Percentiles rank a stretch among this genome's conserved stretches.
Evolutionary conservation across 2,329 filamentous ascomycete species (phyloP).

Genomic region (Epichloe sibirici): DNA sequence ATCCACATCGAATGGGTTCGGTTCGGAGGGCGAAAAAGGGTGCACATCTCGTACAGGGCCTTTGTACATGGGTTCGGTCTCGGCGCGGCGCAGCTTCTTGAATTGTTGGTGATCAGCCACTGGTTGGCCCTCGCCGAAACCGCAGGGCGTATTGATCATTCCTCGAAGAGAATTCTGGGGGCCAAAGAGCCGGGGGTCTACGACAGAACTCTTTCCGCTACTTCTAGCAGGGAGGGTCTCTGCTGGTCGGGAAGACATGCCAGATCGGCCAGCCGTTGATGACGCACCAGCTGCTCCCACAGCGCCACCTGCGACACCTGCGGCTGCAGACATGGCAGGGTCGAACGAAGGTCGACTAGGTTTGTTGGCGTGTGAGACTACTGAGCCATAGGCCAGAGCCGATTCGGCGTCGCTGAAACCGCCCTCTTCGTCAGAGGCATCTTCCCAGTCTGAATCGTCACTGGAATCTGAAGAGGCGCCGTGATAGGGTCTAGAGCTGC

Average conservation of each 20-base stretch:
- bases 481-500: conserved; percentile 26
- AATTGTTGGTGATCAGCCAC: conserved; percentile 16
- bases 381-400: conserved; percentile 24
- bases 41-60: conserved; percentile 48
- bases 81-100: conserved; percentile 12
- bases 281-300: conserved; percentile 17
- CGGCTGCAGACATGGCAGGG: conserved; percentile 10
- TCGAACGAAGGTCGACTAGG: conserved; percentile 4
- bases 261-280: conserved; percentile 2
- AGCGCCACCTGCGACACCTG: conserved; percentile 24
- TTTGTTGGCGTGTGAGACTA: conserved; percentile 14
- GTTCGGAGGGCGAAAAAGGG: conserved; percentile 55
- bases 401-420: conserved; percentile 26
- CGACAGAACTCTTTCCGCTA: conserved; percentile 34
- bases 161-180: conserved; percentile 49
- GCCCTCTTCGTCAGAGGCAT: conserved; percentile 35
- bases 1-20: conserved; percentile 45
- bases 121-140: conserved; percentile 30
- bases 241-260: neutral
- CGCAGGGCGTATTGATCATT: conserved; percentile 37
- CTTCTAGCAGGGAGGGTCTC: conserved; percentile 9
- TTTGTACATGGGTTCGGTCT: conserved; percentile 11
- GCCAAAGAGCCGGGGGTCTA: conserved; percentile 47
- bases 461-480: conserved; percentile 20
- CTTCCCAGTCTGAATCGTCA: conserved; percentile 46